phyloP scores from a whole-genome alignment of 176 grass and related monocot genomes.

The Juncus effusus region DNA sequence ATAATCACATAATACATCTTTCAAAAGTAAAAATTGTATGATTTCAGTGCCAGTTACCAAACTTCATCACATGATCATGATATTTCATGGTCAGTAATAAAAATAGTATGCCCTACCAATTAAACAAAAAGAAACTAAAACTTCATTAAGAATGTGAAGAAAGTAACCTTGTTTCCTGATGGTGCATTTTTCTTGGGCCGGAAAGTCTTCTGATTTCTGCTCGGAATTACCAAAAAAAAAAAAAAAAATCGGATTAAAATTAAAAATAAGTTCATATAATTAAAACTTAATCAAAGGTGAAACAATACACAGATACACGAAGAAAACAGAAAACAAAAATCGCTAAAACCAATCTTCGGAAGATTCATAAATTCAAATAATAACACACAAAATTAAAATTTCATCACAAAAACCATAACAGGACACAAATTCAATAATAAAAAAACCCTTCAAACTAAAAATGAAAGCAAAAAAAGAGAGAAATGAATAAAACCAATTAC shows the following conservation, averaged over 20 bases:
- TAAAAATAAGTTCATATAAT: background rate
- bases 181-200: conserved; percentile 73
- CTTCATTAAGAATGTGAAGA: background rate
- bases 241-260: background rate
- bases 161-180: conserved; percentile 61
- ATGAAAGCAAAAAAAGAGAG: background rate
- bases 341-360: background rate
- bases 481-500: conserved; percentile 26
- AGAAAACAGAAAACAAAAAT: conserved; percentile 7
- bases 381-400: too few species aligned
- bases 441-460: background rate
- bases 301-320: background rate
- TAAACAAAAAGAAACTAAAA: background rate
- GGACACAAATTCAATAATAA: background rate
- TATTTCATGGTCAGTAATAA: too few species aligned
- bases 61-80: background rate
- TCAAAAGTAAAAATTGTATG: background rate
- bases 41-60: conserved; percentile 3
- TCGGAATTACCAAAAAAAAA: background rate
- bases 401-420: background rate
- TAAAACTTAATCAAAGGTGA: background rate
- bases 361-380: too few species aligned
- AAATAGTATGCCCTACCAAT: background rate
- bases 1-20: too few species aligned
- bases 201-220: conserved; percentile 89